A percentile compares a stretch with the other conserved stretches of the same genome.
phyloP scores from a whole-genome alignment of 2,329 filamentous ascomycete genomes.

The Hypoxylon sp. region DNA sequence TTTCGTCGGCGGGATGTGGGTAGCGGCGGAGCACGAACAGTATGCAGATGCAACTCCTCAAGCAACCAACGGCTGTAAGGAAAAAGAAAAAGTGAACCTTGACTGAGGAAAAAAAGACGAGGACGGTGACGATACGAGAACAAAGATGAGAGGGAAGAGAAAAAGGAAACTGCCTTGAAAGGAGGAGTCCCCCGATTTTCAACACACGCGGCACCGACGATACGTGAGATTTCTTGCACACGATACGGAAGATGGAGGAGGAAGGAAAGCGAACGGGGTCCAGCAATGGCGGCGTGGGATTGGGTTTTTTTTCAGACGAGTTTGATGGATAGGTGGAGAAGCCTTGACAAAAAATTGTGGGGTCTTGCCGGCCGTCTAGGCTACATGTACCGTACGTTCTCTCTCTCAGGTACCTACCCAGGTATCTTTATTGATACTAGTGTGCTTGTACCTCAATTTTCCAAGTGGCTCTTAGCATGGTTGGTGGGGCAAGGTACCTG shows the following conservation, averaged over 20 bases:
- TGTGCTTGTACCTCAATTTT: background rate
- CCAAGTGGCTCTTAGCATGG: background rate
- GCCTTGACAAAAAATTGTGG: slow-evolving; percentile 34
- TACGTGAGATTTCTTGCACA: slow-evolving; percentile 56
- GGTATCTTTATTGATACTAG: background rate
- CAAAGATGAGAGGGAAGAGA: slow-evolving; percentile 56
- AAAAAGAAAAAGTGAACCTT: slow-evolving; percentile 42
- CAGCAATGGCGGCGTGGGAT: slow-evolving; percentile 44
- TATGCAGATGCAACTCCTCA: slow-evolving; percentile 44
- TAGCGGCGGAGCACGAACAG: slow-evolving; percentile 43
- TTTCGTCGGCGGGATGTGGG: slow-evolving; percentile 33
- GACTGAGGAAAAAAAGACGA: slow-evolving; percentile 48
- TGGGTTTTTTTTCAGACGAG: slow-evolving; percentile 44
- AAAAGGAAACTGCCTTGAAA: slow-evolving; percentile 61
- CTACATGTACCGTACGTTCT: no score
- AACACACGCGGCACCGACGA: slow-evolving; percentile 56
- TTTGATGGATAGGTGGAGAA: slow-evolving; percentile 45
- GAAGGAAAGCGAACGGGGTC: slow-evolving; percentile 51
- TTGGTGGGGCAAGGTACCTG: background rate
- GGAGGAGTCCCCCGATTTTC: slow-evolving; percentile 58
- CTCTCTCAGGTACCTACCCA: slow-evolving; percentile 8
- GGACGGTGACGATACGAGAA: slow-evolving; percentile 50
- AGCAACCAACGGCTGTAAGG: slow-evolving; percentile 42
- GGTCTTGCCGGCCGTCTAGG: slow-evolving; percentile 7
- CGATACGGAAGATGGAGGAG: slow-evolving; percentile 55